phyloP scores from a whole-genome alignment of 78 protist genomes.

The Dictyostelium citrinum region DNA sequence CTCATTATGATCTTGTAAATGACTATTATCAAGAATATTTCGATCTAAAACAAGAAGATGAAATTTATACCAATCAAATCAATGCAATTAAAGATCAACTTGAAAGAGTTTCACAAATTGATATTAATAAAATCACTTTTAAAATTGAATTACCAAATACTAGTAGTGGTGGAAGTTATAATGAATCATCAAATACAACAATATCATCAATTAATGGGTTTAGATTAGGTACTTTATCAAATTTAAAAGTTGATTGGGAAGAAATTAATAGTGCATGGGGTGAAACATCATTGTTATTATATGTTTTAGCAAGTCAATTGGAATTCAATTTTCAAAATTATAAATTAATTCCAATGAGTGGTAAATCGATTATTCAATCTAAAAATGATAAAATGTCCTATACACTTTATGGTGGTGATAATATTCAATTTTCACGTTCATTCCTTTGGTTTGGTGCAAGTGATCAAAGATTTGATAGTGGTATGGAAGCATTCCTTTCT shows the following conservation, averaged over 20 bases:
- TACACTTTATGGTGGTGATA: conserved; percentile 64
- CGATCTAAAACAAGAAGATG: background rate
- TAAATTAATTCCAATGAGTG: conserved; percentile 71
- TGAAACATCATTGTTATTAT: conserved; percentile 28
- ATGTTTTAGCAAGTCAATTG: conserved; percentile 51
- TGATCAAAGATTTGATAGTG: conserved; percentile 62
- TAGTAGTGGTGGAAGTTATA: background rate
- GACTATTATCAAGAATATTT: conserved; percentile 45
- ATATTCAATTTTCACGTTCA: conserved; percentile 29
- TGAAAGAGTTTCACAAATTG: conserved; percentile 17
- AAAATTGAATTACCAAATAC: conserved; percentile 15
- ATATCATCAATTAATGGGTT: conserved; percentile 42
- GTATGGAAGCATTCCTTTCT: conserved; percentile 58
- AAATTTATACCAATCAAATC: background rate
- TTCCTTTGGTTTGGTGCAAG: conserved; percentile 46
- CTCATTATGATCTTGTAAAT: conserved; percentile 51
- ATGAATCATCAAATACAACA: background rate
- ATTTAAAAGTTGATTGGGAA: conserved; percentile 58
- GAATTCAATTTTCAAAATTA: conserved; percentile 37
- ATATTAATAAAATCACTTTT: background rate
- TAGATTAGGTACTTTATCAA: conserved; percentile 32
- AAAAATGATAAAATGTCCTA: conserved; percentile 34
- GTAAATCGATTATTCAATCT: conserved; percentile 46
- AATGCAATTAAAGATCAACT: background rate
- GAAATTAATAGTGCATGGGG: conserved; percentile 70